These are phyloP conservation scores for Camellia japonica DNA, from an alignment of 148 eudicot species.

Conservation along the genomic window DNA sequence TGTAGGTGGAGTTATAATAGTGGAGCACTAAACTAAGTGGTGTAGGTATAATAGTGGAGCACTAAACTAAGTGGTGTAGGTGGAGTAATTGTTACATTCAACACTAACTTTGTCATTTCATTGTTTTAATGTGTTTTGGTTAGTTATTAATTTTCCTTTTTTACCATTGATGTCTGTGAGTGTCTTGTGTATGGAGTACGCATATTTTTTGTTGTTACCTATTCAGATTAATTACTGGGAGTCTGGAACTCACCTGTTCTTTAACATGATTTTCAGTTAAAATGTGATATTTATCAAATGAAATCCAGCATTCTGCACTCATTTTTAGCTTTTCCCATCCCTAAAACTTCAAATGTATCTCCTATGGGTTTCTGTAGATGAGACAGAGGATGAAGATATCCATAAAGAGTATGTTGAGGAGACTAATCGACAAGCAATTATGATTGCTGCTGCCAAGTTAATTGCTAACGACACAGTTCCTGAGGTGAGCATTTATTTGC, in stretches of 20 bases:
- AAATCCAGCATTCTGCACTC: neutral
- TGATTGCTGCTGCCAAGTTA: conserved; percentile 78
- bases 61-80: too few species aligned
- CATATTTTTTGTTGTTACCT: neutral
- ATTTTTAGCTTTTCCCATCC: neutral
- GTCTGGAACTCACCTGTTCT: neutral
- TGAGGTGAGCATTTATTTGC: conserved; percentile 39
- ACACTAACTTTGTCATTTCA: neutral
- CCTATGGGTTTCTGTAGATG: conserved; percentile 38
- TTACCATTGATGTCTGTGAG: too few species aligned
- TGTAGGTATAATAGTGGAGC: too few species aligned
- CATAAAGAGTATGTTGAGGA: conserved; percentile 88
- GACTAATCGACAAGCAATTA: conserved; percentile 71
- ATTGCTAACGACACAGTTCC: conserved; percentile 68
- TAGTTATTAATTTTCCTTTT: neutral
- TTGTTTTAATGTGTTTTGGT: neutral
- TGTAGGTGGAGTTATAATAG: too few species aligned
- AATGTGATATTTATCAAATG: neutral
- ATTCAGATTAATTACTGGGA: neutral
- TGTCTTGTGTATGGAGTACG: neutral
- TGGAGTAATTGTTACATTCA: too few species aligned
- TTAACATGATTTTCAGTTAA: neutral
- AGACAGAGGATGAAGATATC: conserved; percentile 71
- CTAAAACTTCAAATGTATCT: neutral
- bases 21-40: too few species aligned